Evolutionary conservation across 208 protist species (phyloP), one percentile per base, ranked within the genome.

Genomic region (Pavlovales sp.): DNA sequence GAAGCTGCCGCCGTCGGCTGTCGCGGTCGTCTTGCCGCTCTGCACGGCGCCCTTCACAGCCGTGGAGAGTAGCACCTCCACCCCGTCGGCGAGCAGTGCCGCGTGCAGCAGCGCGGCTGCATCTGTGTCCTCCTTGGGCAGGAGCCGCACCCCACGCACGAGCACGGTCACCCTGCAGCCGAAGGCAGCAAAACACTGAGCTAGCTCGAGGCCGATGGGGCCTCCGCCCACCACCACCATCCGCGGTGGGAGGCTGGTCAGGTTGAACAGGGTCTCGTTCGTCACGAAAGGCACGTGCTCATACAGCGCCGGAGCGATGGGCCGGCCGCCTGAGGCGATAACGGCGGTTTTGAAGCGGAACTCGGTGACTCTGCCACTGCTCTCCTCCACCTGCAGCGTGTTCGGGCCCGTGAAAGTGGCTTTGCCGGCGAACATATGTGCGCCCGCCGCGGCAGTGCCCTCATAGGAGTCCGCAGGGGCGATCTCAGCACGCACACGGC

Each of bases 151-250:
- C 0, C 42, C 84, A 0, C 87, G 86, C 28, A 26, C 89, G 30
- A 93, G 67, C 10, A 94, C 34, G 18, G 26, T 78, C 22, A 92
- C 90, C 18, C 88, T 8, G 28, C 76, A 92, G 22, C 92, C 92
- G 39, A 94, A 93, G 18, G 82, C 42, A 7, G 90, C 91, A 79
- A 93, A 93, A 22, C 87, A 38, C 81, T 92, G 91, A 28, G 90
- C 92, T 85, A 93, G 89, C 75, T 93, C 92, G 36, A 93, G 84
- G 28, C 92, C 92, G 42, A 93, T 91, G 22, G 90, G 46, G 7
- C 92, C 92, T 4, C 79, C 85, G 37, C 91, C 91, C 44, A 94
- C 88, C 32, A 94, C 78, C 22, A 67, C 89, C n/a, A 94, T 44
- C 28, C 90, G 89, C 36, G 85, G 77, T 1, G 92, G 92, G 5